These are phyloP conservation scores for Davidsoniella virescens DNA, from an alignment of 2,329 filamentous ascomycete genomes.

Conservation along the genomic window DNA sequence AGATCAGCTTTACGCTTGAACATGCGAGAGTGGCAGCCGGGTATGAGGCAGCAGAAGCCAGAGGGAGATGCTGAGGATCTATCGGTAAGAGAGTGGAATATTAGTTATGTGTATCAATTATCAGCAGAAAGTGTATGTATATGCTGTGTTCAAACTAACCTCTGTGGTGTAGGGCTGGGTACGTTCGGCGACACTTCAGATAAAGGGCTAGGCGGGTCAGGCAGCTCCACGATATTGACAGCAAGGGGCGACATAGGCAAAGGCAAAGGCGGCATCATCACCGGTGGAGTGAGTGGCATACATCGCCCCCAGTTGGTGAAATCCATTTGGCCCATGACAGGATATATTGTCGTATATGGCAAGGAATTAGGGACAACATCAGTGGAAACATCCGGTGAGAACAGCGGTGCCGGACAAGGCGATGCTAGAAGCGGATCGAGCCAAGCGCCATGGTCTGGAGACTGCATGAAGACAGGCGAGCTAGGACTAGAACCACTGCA, in stretches of 20 bases:
- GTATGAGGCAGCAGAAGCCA: constrained; percentile 21
- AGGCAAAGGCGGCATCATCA: too few relatives aligned
- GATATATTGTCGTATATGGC: too few relatives aligned
- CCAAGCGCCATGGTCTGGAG: neutral
- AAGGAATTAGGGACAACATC: too few relatives aligned
- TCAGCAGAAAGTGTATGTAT: neutral
- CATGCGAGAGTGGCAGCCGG: constrained; percentile 27
- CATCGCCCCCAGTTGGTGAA: too few relatives aligned
- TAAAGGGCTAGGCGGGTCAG: too few relatives aligned
- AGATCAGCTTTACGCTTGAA: constrained; percentile 40
- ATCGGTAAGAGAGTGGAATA: neutral
- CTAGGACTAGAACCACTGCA: constrained; percentile 3
- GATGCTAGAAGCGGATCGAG: neutral
- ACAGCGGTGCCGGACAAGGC: neutral
- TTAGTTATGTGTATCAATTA: neutral
- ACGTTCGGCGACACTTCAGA: neutral
- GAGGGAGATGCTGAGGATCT: neutral
- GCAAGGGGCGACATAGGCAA: too few relatives aligned
- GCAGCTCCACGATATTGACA: neutral
- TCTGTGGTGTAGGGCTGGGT: neutral
- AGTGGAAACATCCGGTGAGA: neutral
- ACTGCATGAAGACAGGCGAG: neutral
- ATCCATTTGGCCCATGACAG: too few relatives aligned
- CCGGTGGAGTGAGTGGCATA: too few relatives aligned
- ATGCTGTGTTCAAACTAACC: too few relatives aligned